These are phyloP conservation scores for Stagonosporopsis vannaccii DNA, from an alignment of 2,329 filamentous ascomycete genomes.

Conservation along the genomic window DNA sequence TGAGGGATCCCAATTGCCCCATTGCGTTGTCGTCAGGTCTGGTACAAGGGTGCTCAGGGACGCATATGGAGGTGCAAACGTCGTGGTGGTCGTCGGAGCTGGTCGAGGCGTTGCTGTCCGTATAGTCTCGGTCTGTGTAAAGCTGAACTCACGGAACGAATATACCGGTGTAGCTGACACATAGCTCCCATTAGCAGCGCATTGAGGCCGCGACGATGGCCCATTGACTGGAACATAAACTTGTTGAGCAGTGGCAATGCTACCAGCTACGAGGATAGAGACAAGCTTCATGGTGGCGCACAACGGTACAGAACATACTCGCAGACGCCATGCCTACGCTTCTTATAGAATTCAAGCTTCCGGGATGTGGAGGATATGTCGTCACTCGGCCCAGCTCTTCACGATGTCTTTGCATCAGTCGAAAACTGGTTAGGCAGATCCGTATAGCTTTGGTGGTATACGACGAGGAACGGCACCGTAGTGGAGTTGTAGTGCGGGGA, in stretches of 20 bases:
- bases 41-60: constrained; percentile 47
- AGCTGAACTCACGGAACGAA: constrained; percentile 43
- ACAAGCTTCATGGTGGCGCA: constrained; percentile 23
- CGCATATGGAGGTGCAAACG: constrained; percentile 48
- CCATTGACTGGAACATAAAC: constrained; percentile 45
- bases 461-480: neutral
- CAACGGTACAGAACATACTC: neutral
- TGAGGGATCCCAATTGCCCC: constrained; percentile 53
- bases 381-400: constrained; percentile 5
- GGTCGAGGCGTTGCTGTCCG: constrained; percentile 49
- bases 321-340: neutral
- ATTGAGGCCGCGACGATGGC: constrained; percentile 38
- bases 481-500: constrained; percentile 10
- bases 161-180: constrained; percentile 40
- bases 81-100: constrained; percentile 41
- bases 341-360: neutral
- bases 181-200: constrained; percentile 32
- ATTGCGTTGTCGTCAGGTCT: constrained; percentile 49
- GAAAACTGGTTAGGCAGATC: neutral
- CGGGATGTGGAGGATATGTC: neutral
- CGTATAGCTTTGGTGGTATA: neutral
- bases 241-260: constrained; percentile 41
- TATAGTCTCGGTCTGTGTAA: constrained; percentile 51
- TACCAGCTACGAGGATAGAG: constrained; percentile 13
- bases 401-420: neutral